These are phyloP conservation scores for Candida glaebosa DNA, from an alignment of 805 yeast species.

Conservation along the genomic window DNA sequence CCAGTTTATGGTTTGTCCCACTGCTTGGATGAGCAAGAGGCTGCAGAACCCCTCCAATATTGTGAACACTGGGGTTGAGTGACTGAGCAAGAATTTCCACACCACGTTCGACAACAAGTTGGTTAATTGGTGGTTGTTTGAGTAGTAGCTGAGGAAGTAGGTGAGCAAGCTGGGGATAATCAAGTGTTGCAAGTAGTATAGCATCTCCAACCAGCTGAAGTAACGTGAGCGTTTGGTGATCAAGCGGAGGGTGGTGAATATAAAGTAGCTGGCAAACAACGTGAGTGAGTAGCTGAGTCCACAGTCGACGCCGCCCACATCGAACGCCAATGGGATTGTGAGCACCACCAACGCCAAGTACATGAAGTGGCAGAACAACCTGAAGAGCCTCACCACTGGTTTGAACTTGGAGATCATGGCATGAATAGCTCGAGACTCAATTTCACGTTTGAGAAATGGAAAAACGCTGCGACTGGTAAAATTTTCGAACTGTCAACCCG, in stretches of 20 bases:
- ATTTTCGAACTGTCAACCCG: too few species aligned
- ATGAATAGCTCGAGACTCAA: too few species aligned
- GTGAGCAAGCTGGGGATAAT: slow-evolving; percentile 79
- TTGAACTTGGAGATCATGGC: neutral
- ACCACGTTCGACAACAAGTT: slow-evolving; percentile 23
- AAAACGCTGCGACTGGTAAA: neutral
- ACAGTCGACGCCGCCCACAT: slow-evolving; percentile 86
- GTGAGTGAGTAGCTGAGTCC: slow-evolving; percentile 84
- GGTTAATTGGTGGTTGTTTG: slow-evolving; percentile 2
- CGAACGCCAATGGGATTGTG: slow-evolving; percentile 90
- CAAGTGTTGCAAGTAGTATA: slow-evolving; percentile 80
- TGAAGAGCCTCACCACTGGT: slow-evolving; percentile 12
- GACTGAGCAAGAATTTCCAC: slow-evolving; percentile 70
- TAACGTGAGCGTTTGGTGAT: slow-evolving; percentile 40
- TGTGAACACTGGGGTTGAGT: slow-evolving; percentile 87
- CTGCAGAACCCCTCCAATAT: slow-evolving; percentile 92
- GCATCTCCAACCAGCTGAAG: slow-evolving; percentile 42
- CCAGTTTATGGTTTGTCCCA: slow-evolving; percentile 80
- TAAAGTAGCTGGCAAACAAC: slow-evolving; percentile 53
- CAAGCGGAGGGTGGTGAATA: slow-evolving; percentile 69
- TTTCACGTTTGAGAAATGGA: too few species aligned
- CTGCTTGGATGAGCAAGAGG: slow-evolving; percentile 83
- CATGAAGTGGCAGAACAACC: slow-evolving; percentile 48
- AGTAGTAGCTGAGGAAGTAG: slow-evolving; percentile 55
- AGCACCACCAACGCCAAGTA: slow-evolving; percentile 69